Evolutionary conservation across 1,284 basidiomycete species (phyloP).

Genomic region (Ceratobasidium sp.): DNA sequence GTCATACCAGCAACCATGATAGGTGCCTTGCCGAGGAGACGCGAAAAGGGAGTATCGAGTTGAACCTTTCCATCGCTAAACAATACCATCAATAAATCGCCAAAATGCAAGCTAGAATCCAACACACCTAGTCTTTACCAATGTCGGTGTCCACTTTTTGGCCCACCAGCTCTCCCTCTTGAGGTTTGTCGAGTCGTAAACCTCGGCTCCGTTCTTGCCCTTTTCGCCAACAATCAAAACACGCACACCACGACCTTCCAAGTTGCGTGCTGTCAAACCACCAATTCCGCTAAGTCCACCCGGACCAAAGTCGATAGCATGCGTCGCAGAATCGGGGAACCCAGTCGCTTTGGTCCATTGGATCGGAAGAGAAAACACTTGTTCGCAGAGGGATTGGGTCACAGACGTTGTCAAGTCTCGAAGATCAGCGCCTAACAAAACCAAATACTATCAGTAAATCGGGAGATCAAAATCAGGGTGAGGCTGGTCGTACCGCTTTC

Average conservation of each 20-base stretch:
- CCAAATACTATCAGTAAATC: constrained; percentile 40
- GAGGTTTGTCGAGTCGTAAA: constrained; percentile 74
- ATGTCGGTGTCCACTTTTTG: constrained; percentile 82
- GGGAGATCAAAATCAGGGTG: not conserved
- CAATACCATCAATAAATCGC: not conserved
- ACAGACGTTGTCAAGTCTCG: constrained; percentile 70
- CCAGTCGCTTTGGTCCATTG: constrained; percentile 91
- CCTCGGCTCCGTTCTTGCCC: constrained; percentile 83
- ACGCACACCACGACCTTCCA: constrained; percentile 92
- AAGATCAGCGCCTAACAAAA: constrained; percentile 76
- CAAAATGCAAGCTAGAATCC: constrained; percentile 3
- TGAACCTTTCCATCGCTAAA: constrained; percentile 85
- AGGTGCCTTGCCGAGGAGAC: constrained; percentile 92
- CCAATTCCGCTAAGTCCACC: constrained; percentile 95
- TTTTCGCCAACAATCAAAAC: constrained; percentile 87
- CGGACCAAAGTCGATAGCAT: constrained; percentile 95
- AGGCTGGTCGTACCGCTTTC: constrained; percentile 56
- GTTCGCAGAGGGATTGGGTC: constrained; percentile 84
- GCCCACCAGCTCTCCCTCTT: constrained; percentile 89
- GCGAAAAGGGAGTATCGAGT: constrained; percentile 95
- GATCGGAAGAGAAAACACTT: constrained; percentile 91
- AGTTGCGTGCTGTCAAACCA: constrained; percentile 85
- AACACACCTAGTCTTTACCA: constrained; percentile 87
- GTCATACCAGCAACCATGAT: constrained; percentile 99
- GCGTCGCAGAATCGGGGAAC: constrained; percentile 89